A percentile compares a stretch with the other conserved stretches of the same genome.
These are phyloP conservation scores for Nemania diffusa DNA, from an alignment of 2,329 filamentous ascomycete species.

Conservation along the genomic window DNA sequence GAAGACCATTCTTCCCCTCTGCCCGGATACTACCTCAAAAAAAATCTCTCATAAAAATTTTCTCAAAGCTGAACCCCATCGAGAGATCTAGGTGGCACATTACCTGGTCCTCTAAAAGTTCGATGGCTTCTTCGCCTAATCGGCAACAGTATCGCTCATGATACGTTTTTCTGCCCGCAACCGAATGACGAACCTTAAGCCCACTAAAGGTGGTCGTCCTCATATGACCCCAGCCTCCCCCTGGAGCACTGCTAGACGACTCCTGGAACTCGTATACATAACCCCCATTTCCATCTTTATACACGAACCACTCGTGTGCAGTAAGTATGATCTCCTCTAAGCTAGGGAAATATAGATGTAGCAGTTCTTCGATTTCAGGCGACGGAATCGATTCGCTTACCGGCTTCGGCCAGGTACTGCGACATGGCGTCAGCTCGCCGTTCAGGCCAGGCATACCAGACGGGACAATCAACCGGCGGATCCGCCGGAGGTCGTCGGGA, in stretches of 20 bases:
- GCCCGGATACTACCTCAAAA: too few relatives aligned
- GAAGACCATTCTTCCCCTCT: too few relatives aligned
- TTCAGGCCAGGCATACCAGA: neutral
- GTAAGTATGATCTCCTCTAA: conserved; percentile 10
- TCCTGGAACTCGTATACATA: neutral
- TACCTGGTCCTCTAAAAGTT: neutral
- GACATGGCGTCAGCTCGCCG: neutral
- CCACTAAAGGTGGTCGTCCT: conserved; percentile 6
- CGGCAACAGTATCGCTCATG: conserved; percentile 5
- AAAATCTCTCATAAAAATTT: too few relatives aligned
- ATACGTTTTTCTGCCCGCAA: neutral
- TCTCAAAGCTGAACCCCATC: too few relatives aligned
- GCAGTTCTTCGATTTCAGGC: neutral
- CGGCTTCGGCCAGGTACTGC: conserved; percentile 1
- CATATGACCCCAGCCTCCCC: conserved; percentile 7
- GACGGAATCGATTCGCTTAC: conserved; percentile 16
- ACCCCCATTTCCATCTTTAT: neutral
- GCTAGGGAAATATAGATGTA: neutral
- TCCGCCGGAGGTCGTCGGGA: neutral
- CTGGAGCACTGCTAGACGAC: neutral
- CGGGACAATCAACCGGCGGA: conserved; percentile 6
- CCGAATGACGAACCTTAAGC: conserved; percentile 9
- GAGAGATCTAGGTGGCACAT: too few relatives aligned
- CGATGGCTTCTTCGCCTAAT: neutral
- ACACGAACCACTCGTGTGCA: neutral